A percentile compares a stretch with the other conserved stretches of the same genome.
Conservation (phyloP, 2,329 filamentous ascomycete species). For the Aureobasidium sp. region DNA sequence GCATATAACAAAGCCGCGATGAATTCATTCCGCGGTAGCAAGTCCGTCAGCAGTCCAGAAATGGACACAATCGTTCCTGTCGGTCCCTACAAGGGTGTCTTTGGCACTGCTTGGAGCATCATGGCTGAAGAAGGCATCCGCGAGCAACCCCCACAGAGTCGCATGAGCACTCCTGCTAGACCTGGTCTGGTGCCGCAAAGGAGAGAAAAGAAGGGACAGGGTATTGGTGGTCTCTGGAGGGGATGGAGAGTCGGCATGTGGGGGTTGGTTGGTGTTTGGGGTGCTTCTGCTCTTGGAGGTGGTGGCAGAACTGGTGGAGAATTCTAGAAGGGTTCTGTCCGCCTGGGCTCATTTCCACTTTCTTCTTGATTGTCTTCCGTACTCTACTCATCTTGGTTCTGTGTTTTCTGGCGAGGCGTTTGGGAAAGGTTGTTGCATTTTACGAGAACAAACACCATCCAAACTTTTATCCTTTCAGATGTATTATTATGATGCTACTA, state of each 20-base stretch:
- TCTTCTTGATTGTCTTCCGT: neutral
- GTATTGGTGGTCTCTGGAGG: constrained; percentile 58
- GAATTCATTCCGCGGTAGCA: constrained; percentile 14
- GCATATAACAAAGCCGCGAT: constrained; percentile 18
- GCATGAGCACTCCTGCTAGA: constrained; percentile 19
- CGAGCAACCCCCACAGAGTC: constrained; percentile 26
- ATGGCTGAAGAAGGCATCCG: constrained; percentile 67
- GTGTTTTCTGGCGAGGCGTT: neutral
- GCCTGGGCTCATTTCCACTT: neutral
- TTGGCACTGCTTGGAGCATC: constrained; percentile 89
- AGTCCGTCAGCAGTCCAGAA: constrained; percentile 25
- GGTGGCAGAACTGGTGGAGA: constrained; percentile 13
- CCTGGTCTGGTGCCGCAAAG: constrained; percentile 27
- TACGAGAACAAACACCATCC: neutral
- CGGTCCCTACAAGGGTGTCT: constrained; percentile 72
- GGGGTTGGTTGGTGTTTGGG: constrained; percentile 66
- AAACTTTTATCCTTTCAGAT: neutral
- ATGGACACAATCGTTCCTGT: constrained; percentile 69
- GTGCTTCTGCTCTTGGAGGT: constrained; percentile 11
- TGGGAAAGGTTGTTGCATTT: neutral
- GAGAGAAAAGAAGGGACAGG: constrained; percentile 53
- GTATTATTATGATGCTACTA: neutral
- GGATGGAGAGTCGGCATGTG: constrained; percentile 74
- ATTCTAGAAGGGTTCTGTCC: constrained; percentile 6
- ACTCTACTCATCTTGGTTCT: neutral